Base-by-base conservation (phyloP, 257 asterid genomes). In the Paraleonurus japonicus region DNA sequence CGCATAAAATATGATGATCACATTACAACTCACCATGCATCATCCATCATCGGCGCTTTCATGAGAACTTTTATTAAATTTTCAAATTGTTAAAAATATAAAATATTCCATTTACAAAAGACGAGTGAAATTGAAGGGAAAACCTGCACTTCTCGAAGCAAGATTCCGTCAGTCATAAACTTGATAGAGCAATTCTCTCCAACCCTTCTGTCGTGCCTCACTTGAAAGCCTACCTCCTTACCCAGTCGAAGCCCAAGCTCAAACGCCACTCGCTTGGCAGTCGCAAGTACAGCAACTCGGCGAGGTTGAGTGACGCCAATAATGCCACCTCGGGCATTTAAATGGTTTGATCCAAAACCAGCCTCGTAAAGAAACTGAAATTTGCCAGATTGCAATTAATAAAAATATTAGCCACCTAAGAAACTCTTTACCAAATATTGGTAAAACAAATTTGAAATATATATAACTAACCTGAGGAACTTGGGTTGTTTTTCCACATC, bases 221-320 rank as follows among this genome's bases (percentile, higher is more conserved):
- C 99, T 86, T 94, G 96, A 80, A 91, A 94, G 1, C 99, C 99
- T 30, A 94, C 92, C 82, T 94, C 98, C 82, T 87, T 88, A 53
- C 99, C 99, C 53, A 91, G 73, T 76, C 77, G 87, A 77, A 91
- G 75, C 61, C 96, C 96, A 74, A 94, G 96, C 82, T 91, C 99
- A 81, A 58, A 88, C 23, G 99, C 96, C 66, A 94, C 99, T 74
- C 99, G 89, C 88, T 84, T 89, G 72, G 99, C 96, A 35, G 99
- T 94, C 37, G 99, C 95, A 81, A 94, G 96, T 4, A 94, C 99
- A 54, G 98, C 98, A 60, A 91, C 96, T 65, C 99, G 90, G 37
- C 98, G 98, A 71, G 99, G 96, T 82, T 94, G 99, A 71, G 99
- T 94, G 67, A 94, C 96, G 61, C 98, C 99, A 76, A 94, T 88